Base-by-base conservation (phyloP, 2,329 filamentous ascomycete species). In the Fusarium metavorans region DNA sequence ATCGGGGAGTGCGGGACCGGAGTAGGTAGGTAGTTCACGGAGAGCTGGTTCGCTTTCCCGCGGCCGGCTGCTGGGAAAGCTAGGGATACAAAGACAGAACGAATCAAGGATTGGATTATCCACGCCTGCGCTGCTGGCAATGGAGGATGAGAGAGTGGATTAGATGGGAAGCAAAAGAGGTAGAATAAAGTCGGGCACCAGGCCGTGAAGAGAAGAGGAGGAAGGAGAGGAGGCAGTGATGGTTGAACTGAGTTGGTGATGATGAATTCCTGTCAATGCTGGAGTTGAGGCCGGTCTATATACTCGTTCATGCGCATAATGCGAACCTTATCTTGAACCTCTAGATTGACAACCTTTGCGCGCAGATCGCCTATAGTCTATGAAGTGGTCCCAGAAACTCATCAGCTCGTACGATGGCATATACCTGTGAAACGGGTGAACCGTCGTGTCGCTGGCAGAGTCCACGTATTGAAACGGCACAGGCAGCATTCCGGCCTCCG, bases 31-130 rank as follows among this genome's bases (percentile, higher is more conserved):
- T 52, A 74, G 72, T 25, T 52, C 57, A 37, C 70, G 70, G 62
- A 35, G 43, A 41, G 52, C 45, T 48, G 57, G 60, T 27, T 66
- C 48, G 70, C 65, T 71, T 71, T 74, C 72, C 70, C 65, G 62
- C 54, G 67, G 59, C 67, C 61, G 70, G 67, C 64, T 69, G 50
- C 56, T 52, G 68, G 71, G 71, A 69, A 73, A 71, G 68, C 72
- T 68, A 30, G 72, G 70, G 48, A 74, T 35, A 48, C 72, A 74
- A 52, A 74, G 59, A 59, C 70, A 73, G 70, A 74, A 68, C 67
- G 72, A 71, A 54, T 68, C 68, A 65, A 62, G 59, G 58, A 74
- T 62, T 73, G 69, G 67, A 62, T 70, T 70, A 74, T 74, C 72
- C 72, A 74, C 64, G 65, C 72, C 72, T 59, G 70, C 70, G 63